phyloP scores from a whole-genome alignment of 1,284 basidiomycete genomes.

The Sphagnurus paluster region DNA sequence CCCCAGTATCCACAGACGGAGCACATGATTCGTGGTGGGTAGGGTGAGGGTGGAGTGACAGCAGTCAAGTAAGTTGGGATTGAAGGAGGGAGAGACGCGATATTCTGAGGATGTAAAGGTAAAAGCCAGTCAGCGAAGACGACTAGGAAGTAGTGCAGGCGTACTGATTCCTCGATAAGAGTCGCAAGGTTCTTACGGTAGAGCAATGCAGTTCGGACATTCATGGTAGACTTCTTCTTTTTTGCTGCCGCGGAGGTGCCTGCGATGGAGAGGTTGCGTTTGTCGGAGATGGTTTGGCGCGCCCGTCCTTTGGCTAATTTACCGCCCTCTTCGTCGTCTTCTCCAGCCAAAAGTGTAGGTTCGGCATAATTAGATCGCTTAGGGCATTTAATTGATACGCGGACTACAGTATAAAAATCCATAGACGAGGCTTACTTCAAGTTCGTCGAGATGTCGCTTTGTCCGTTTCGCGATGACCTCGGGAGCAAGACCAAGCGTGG shows the following conservation, averaged over 20 bases:
- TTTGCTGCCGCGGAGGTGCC: conserved; percentile 47
- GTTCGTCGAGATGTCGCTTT: conserved; percentile 75
- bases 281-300: conserved; percentile 73
- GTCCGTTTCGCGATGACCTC: conserved; percentile 74
- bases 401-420: conserved; percentile 7
- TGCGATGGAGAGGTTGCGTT: conserved; percentile 49
- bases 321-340: conserved; percentile 45
- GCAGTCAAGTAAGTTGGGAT: conserved; percentile 43
- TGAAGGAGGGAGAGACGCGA: conserved; percentile 50
- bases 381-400: conserved; percentile 11
- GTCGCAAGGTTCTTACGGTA: conserved; percentile 76
- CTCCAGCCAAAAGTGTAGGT: conserved; percentile 43
- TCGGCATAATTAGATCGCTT: conserved; percentile 81
- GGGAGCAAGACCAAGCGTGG: conserved; percentile 51
- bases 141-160: conserved; percentile 27
- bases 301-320: conserved; percentile 63
- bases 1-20: conserved; percentile 44
- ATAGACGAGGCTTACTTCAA: conserved; percentile 61
- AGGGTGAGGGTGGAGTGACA: conserved; percentile 31
- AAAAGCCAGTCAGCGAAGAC: conserved; percentile 3
- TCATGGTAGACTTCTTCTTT: conserved; percentile 81
- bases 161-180: conserved; percentile 76
- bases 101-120: conserved; percentile 46
- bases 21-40: conserved; percentile 40
- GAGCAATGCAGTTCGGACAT: conserved; percentile 71